A percentile compares a stretch with the other conserved stretches of the same genome.
These are phyloP conservation scores for Pseudogymnoascus sp. DNA, from an alignment of 2,329 filamentous ascomycete genomes.

Conservation along the genomic window DNA sequence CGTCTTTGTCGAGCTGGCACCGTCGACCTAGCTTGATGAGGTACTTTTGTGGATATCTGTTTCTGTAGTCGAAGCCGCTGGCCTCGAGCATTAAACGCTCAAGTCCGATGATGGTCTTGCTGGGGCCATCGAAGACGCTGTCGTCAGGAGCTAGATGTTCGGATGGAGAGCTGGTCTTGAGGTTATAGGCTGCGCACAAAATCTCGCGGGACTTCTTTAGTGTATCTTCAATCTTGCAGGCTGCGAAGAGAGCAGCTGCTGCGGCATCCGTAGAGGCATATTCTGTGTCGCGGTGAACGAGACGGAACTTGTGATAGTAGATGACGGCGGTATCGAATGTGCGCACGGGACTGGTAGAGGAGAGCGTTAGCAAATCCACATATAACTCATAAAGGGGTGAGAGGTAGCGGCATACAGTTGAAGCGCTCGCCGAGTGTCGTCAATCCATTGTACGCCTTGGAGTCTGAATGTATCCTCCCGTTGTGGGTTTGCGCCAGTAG, in stretches of 20 bases:
- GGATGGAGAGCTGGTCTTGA: slow-evolving; percentile 50
- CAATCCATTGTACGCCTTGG: slow-evolving; percentile 82
- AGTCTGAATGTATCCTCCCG: slow-evolving; percentile 74
- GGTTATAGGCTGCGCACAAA: slow-evolving; percentile 78
- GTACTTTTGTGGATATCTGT: slow-evolving; percentile 75
- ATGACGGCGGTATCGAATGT: slow-evolving; percentile 87
- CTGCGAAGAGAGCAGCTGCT: slow-evolving; percentile 78
- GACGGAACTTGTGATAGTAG: slow-evolving; percentile 89
- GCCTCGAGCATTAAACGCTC: slow-evolving; percentile 90
- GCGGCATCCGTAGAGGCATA: slow-evolving; percentile 84
- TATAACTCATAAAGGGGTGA: not conserved
- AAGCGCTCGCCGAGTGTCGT: slow-evolving; percentile 69
- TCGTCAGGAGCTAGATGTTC: slow-evolving; percentile 71
- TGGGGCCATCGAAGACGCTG: slow-evolving; percentile 72
- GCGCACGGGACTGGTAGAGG: slow-evolving; percentile 59
- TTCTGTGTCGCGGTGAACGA: slow-evolving; percentile 75
- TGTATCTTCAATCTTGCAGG: slow-evolving; percentile 96
- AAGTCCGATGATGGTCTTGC: slow-evolving; percentile 75
- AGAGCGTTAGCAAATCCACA: slow-evolving; percentile 9
- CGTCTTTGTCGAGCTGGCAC: slow-evolving; percentile 37
- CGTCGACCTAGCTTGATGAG: slow-evolving; percentile 65
- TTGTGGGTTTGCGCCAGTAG: slow-evolving; percentile 62
- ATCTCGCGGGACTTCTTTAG: slow-evolving; percentile 95
- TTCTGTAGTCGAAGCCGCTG: slow-evolving; percentile 87
- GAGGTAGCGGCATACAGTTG: slow-evolving; percentile 55